These are phyloP conservation scores for Melastoma malabathricum DNA, from an alignment of 345 rosid species.

Conservation along the genomic window DNA sequence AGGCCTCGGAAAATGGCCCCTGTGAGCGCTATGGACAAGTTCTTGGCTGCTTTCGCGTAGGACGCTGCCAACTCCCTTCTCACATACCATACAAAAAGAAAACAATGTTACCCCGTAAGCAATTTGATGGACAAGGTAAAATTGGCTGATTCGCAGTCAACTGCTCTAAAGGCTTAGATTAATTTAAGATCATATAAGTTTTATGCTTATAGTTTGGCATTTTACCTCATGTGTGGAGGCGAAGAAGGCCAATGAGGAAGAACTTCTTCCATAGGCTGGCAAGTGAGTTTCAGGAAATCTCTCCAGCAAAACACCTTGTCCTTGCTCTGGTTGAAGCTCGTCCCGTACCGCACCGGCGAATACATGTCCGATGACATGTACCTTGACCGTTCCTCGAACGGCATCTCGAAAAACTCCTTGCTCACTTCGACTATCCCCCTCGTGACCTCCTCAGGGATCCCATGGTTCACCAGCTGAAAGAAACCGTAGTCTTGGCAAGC, in stretches of 20 bases:
- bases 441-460: conserved; percentile 37
- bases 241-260: conserved; percentile 81
- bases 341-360: conserved; percentile 67
- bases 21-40: conserved; percentile 39
- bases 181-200: no score
- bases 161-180: neutral
- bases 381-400: conserved; percentile 60
- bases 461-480: conserved; percentile 87
- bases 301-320: conserved; percentile 85
- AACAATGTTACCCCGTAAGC: neutral
- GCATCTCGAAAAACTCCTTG: conserved; percentile 54
- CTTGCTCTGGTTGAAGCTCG: conserved; percentile 79
- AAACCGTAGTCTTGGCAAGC: conserved; percentile 71
- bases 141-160: neutral
- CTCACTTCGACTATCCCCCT: conserved; percentile 47
- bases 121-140: neutral
- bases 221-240: conserved; percentile 63
- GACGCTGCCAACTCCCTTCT: conserved; percentile 49
- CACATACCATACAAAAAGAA: neutral
- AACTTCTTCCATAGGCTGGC: conserved; percentile 42
- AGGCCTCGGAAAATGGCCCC: conserved; percentile 65
- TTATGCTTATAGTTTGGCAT: no score
- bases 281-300: conserved; percentile 69
- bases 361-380: conserved; percentile 70
- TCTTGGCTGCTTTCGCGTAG: conserved; percentile 55